phyloP scores from a whole-genome alignment of 805 yeast species.

The Wickerhamomyces rabaulensis region DNA sequence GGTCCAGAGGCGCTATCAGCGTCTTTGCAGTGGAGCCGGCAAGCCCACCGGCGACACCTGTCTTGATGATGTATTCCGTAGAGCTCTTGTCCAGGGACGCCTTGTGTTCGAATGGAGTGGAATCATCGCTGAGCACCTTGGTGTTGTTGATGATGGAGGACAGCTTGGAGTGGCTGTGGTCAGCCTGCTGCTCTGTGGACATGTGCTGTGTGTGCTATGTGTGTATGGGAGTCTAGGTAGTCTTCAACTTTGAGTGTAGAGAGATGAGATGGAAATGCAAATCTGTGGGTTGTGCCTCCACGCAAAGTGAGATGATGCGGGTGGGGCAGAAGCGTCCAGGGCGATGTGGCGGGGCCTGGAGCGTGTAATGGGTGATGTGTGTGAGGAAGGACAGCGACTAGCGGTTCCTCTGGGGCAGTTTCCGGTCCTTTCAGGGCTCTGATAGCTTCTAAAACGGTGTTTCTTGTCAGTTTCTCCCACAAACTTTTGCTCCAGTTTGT shows the following conservation, averaged over 20 bases:
- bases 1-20: constrained; percentile 88
- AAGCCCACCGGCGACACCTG: constrained; percentile 91
- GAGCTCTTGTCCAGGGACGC: constrained; percentile 55
- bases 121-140: constrained; percentile 13
- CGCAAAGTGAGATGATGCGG: too few relatives aligned
- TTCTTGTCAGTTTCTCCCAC: neutral
- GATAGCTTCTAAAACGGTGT: too few relatives aligned
- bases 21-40: constrained; percentile 98
- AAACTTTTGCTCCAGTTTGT: neutral
- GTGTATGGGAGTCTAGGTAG: neutral
- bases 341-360: neutral
- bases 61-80: constrained; percentile 69
- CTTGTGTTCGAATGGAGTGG: constrained; percentile 15
- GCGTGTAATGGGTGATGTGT: neutral
- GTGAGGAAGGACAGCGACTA: neutral
- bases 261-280: neutral
- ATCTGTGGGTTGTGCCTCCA: neutral
- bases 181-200: neutral
- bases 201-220: neutral
- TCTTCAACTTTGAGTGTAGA: neutral
- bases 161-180: neutral
- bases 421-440: neutral
- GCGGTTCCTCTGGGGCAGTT: neutral
- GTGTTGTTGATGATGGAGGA: constrained; percentile 14
- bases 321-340: neutral